Evolutionary conservation across 1,139 yeast species (phyloP), one percentile per base, ranked within the genome.

Genomic region (Yamadazyma pseudoaaseri): DNA sequence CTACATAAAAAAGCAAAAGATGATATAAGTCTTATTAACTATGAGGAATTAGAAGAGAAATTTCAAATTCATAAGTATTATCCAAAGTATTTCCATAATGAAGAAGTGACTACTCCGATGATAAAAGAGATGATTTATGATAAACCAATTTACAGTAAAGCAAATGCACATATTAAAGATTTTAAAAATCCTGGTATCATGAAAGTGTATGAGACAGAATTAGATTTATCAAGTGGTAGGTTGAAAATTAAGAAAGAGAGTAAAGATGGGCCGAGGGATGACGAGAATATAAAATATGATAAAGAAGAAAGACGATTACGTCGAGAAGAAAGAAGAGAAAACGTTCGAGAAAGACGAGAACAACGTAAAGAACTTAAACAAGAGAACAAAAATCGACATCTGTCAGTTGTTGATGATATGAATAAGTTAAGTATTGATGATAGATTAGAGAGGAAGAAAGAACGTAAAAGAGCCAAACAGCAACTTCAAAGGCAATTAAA

Each of bases 61-160:
- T 68, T 50, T 41, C 49, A 63, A 18, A 58, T 70, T 33, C 58
- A 54, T 43, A 69, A 67, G 42, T 69, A 69, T 45, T 60, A 60
- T 31, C 76, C 75, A 3, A 47, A 51, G 34, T 65, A 50, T 44
- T 58, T 70, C 38, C 75, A 68, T 40, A 69, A 70, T 46, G 58
- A 58, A 18, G 65, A 51, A 20, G 51, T 58, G 4, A 48, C 60
- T 14, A 69, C 75, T 2, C 74, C 75, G 3, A 52, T 52, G 27
- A 52, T 70, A 30, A 56, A 54, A 36, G 59, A 53, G 30, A 47
- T 66, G 51, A 56, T 70, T 11, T 43, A 47, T 16, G 64, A 65
- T 37, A 65, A 65, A 40, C 76, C 75, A 3, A 68, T 70, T 16
- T 70, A 70, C 37, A 49, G 58, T 26, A 58, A 63, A 20, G 74